Conservation (phyloP, 768 basidiomycete species). For the Naganishia randhawae region DNA sequence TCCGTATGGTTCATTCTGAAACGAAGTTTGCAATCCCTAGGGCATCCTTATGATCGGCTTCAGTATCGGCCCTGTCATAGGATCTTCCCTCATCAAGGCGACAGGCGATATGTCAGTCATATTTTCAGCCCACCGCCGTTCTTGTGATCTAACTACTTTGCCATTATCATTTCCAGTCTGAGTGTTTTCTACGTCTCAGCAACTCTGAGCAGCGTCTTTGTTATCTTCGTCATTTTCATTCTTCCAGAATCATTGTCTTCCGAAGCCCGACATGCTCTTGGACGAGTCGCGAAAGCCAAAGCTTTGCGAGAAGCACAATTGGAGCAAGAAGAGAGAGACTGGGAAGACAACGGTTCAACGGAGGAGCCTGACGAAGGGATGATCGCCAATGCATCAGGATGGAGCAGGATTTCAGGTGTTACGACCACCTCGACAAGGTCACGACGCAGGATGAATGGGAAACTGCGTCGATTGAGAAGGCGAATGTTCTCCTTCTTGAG, state of each 20-base stretch:
- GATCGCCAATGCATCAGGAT: conserved; percentile 34
- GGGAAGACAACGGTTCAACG: conserved; percentile 36
- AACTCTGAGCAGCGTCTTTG: conserved; percentile 56
- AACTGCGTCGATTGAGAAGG: conserved; percentile 43
- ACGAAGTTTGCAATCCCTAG: conserved; percentile 40
- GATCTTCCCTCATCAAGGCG: conserved; percentile 60
- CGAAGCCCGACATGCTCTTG: conserved; percentile 51
- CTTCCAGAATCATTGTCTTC: conserved; percentile 62
- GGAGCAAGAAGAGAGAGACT: conserved; percentile 43
- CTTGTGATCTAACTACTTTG: background rate
- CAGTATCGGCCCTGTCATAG: conserved; percentile 71
- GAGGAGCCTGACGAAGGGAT: conserved; percentile 22
- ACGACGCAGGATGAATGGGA: conserved; percentile 38
- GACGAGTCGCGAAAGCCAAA: conserved; percentile 34
- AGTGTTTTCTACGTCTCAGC: conserved; percentile 70
- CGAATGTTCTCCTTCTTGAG: conserved; percentile 56
- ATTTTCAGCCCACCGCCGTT: background rate
- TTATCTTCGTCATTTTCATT: conserved; percentile 62
- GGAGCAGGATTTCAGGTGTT: conserved; percentile 34
- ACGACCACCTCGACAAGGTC: conserved; percentile 23
- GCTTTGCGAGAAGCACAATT: conserved; percentile 25
- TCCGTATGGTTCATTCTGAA: background rate
- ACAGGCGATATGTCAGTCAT: conserved; percentile 54
- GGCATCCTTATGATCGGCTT: conserved; percentile 76
- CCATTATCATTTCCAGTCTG: conserved; percentile 34